Percentiles rank a stretch among this genome's conserved stretches.
These are phyloP conservation scores for Leccinellum luteum DNA, from an alignment of 768 basidiomycete genomes.

Conservation along the genomic window DNA sequence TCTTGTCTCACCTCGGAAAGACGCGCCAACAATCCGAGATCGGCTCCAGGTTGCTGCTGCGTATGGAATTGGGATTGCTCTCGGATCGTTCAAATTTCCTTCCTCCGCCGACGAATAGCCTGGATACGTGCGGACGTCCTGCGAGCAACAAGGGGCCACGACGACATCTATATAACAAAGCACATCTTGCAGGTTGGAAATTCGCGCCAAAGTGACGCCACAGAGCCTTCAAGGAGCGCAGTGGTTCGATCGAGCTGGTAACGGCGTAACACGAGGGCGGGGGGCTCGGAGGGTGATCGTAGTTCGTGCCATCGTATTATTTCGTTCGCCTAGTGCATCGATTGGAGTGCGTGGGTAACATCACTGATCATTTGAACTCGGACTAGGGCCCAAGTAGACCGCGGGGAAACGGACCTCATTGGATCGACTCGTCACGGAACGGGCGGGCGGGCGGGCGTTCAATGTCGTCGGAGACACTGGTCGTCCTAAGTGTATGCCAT, in stretches of 20 bases:
- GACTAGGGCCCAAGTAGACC: not conserved
- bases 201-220: no score
- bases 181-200: no score
- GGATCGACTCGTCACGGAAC: not conserved
- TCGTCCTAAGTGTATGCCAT: no score
- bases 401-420: not conserved
- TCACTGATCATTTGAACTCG: not conserved
- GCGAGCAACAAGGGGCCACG: no score
- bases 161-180: no score
- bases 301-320: not conserved
- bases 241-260: not conserved
- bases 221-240: not conserved
- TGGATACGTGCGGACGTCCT: not conserved
- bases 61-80: not conserved
- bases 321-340: not conserved
- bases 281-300: not conserved
- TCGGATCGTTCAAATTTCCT: not conserved
- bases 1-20: no score
- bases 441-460: no score
- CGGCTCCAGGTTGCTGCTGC: not conserved
- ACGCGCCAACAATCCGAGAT: no score
- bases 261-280: not conserved
- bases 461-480: no score
- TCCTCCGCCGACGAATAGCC: not conserved
- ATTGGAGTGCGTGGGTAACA: not conserved